A percentile compares a stretch with the other conserved stretches of the same genome.
These are phyloP conservation scores for Setaria viridis DNA, from an alignment of 202 grass and related monocot species.

Conservation along the genomic window DNA sequence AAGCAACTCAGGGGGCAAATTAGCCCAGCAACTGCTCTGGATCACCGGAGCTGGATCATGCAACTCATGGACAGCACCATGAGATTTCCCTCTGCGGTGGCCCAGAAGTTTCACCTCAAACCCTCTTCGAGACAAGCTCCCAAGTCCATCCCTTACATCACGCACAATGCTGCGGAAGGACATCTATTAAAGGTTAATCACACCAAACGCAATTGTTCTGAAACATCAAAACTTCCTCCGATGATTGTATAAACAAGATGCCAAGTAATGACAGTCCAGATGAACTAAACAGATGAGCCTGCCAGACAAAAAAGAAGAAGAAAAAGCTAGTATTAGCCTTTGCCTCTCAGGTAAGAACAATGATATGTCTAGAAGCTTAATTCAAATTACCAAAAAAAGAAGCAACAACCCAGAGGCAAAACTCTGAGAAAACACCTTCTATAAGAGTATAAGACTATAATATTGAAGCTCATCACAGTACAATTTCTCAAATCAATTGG, in stretches of 20 bases:
- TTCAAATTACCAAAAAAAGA: slow-evolving; percentile 16
- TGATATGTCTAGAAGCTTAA: neutral
- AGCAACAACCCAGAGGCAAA: neutral
- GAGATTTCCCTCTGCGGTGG: slow-evolving; percentile 74
- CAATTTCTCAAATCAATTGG: slow-evolving; percentile 21
- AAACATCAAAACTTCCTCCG: slow-evolving; percentile 40
- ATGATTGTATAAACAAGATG: neutral
- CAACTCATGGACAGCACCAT: slow-evolving; percentile 70
- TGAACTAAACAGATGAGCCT: slow-evolving; percentile 39
- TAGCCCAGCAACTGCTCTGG: slow-evolving; percentile 74
- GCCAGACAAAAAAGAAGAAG: neutral
- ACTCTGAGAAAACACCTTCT: neutral
- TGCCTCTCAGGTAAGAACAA: neutral
- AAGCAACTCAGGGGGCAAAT: slow-evolving; percentile 74
- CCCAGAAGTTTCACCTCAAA: slow-evolving; percentile 77
- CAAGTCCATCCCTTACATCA: slow-evolving; percentile 86
- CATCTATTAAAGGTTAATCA: slow-evolving; percentile 56
- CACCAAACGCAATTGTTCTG: slow-evolving; percentile 19
- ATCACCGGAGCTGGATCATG: slow-evolving; percentile 56
- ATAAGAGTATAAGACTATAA: neutral
- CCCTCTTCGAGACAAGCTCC: slow-evolving; percentile 82
- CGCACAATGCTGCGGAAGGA: slow-evolving; percentile 89
- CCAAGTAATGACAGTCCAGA: slow-evolving; percentile 9
- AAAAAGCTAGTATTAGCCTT: slow-evolving; percentile 19
- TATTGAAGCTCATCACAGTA: slow-evolving; percentile 29